Base-by-base conservation (phyloP, 257 asterid species). In the Solanum habrochaites region DNA sequence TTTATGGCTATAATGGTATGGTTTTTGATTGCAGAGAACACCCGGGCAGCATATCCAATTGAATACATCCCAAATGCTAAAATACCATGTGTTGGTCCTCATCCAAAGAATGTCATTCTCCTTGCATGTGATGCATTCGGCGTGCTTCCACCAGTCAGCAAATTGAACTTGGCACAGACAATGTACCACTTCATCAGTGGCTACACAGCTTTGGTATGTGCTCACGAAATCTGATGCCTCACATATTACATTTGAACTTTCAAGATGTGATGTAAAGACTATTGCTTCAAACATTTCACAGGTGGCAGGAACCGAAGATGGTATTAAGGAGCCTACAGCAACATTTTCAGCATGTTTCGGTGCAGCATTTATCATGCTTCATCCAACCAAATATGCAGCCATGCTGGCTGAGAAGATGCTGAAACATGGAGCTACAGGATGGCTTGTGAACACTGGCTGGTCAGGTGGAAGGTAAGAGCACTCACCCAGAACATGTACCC, bases 241-340 rank as follows among this genome's bases (percentile, higher is more conserved):
- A 29, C 60, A 42, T 7, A 73, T 64, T 9, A 7, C 35, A 14
- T 62, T 27, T 37, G 45, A 85, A 75, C 83, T 42, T n/a, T 29
- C 85, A 18, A 81, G 69, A 81, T 81, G 32, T 6, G 85, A 18
- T 81, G 85, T 16, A 14, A 14, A 43, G 23, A 49, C 39, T 89
- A 20, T n/a, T 31, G 23, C 27, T 15, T 85, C 40, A 8, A 8
- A 27, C 39, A 4, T 71, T 35, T 69, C 56, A 52, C 88, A 96
- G 99, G 98, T 96, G 27, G 99, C 99, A n/a, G 99, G 99, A 83
- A 96, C 99, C 2, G 99, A 94, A 90, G 98, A 95, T 45, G 99
- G 98, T 31, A 93, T 96, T 86, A 96, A 96, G 91, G 99, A 96
- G 90, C 99, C 99, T 7, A 91, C 98, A 1, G 97, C 99, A 7